Evolutionary conservation across 371 early-diverging fungal species (phyloP), one percentile per base, ranked within the genome.

Genomic region (Mycotypha africana): DNA sequence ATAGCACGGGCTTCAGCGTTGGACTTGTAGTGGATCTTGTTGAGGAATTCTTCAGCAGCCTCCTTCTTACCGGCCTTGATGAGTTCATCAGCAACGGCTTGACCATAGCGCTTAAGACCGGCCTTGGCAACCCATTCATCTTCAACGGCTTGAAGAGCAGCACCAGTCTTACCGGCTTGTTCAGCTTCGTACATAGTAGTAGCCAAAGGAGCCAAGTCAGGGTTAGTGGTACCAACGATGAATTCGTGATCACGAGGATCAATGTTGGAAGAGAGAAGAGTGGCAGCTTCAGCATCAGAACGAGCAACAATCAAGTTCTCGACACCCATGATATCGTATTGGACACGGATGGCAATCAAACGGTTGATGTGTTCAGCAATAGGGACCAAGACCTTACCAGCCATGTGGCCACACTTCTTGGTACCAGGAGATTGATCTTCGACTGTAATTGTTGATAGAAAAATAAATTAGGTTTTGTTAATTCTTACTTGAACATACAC

Each of bases 341-440:
- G 97, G 44, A 93, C 87, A 63, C 98, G 91, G 63, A 89, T 84
- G 53, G 97, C 97, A 21, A 95, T 86, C 42, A 98, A 74, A 42
- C 98, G 90, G 80, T 92, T 94, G 75, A 97, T 95, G 76, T 98
- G 98, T 65, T 98, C 97, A 16, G 86, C 81, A 39, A 93, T 91
- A 24, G 98, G 95, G 9, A 98, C 98, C 21, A 98, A 74, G 19
- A 98, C 98, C 70, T 98, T 98, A 53, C 98, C 98, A 39, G 95
- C 97, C 95, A 98, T 94, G 74, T 98, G 98, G 16, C 98, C 97
- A 70, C 98, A 98, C 81, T 98, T 98, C 65, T 98, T 98, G 53
- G 94, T 94, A 46, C 90, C 88, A 12, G 97, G 88, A 42, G 92
- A 88, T 69, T 91, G 91, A 70, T 98, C 98, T 68, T 98, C 98